Evolutionary conservation across 1,284 basidiomycete species (phyloP).

Genomic region (Vanrija pseudolonga): DNA sequence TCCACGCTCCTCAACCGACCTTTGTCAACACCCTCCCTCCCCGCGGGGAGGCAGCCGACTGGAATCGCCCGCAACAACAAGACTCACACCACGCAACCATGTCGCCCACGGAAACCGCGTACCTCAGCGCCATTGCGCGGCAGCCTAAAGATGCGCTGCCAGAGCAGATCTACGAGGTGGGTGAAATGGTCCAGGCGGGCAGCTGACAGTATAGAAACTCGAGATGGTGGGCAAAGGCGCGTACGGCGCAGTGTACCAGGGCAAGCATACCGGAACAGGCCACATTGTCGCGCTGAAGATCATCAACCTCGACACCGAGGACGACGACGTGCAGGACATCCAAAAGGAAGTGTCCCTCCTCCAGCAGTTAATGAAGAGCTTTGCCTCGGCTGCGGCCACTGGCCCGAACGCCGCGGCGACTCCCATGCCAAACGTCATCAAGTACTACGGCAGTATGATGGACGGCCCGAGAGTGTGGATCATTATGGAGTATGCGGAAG

Average conservation of each 20-base stretch:
- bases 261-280: conserved; percentile 75
- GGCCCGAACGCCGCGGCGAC: conserved; percentile 1
- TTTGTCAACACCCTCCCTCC: too few species aligned
- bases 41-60: too few species aligned
- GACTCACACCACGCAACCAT: background rate
- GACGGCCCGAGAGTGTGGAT: conserved; percentile 97
- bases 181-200: background rate
- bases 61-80: background rate
- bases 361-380: conserved; percentile 67
- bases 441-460: conserved; percentile 93
- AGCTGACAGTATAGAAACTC: conserved; percentile 55
- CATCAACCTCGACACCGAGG: conserved; percentile 94
- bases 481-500: conserved; percentile 96
- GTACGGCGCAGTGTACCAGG: conserved; percentile 93
- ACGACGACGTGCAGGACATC: conserved; percentile 95
- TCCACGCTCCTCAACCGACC: too few species aligned
- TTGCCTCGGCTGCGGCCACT: conserved; percentile 18
- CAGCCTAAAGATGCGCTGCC: conserved; percentile 45
- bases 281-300: conserved; percentile 94
- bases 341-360: conserved; percentile 93
- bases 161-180: conserved; percentile 41
- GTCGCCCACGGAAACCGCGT: conserved; percentile 36
- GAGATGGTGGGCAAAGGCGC: conserved; percentile 89
- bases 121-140: conserved; percentile 31
- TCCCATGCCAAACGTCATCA: conserved; percentile 70